Base-by-base conservation (phyloP, 192 early-diverging fungal species). In the Podila minutissima region DNA sequence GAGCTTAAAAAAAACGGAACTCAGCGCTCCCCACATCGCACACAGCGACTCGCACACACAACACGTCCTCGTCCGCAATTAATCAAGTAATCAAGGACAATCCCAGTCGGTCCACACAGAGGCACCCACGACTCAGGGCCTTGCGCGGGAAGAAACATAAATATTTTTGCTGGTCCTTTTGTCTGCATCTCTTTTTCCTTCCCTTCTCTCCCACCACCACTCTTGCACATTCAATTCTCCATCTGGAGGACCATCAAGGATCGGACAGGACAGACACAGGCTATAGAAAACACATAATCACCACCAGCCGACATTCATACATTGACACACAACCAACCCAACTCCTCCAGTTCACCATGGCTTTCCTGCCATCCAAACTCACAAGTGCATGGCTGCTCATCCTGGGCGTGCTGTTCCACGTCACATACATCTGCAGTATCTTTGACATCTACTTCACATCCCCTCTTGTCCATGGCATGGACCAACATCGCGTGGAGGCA, bases 381-480 rank as follows among this genome's bases (percentile, higher is more conserved):
- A 81, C 77, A 26, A 81, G 77, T 51, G 67, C 77, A 73, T 81
- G 62, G 77, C 84, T 94, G 59, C 86, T 97, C 84, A 82, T 94
- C 65, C 83, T 95, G 61, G 95, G 96, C 26, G 91, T 97, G 59
- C 73, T 96, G 55, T 98, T 98, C 86, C 97, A 98, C 86, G 74
- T 96, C 38, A 86, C 95, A 49, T 98, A 98, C 83, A 86, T 95
- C 62, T 87, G 87, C 83, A 94, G 93, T 81, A 98, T 98, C 65
- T 98, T 98, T 74, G 97, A 98, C 87, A 97, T 98, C 83, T 98
- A 98, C 87, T 98, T 98, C 84, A 93, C 93, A n/a, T 97, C 97
- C 20, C 97, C 97, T 60, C 85, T 98, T 17, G 96, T 98, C 48
- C 97, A 98, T 88, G 97, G 97, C 70, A 98, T 98, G 97, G 92